Percentiles rank a stretch among this genome's conserved stretches.
Evolutionary conservation across 2,329 filamentous ascomycete species (phyloP).

Genomic region (Lizonia empirigonia): DNA sequence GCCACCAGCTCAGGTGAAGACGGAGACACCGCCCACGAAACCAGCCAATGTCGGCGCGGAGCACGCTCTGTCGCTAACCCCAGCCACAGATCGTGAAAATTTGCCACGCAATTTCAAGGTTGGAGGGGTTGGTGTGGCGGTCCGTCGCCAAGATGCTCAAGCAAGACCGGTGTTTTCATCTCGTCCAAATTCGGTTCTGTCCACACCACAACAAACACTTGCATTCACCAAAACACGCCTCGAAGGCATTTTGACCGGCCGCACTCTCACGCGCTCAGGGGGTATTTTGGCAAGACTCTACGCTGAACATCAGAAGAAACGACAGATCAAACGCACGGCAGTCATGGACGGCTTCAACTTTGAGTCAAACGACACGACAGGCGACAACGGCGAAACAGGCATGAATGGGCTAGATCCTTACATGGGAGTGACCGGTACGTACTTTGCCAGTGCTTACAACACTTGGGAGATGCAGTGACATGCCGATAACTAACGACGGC

Average conservation of each 20-base stretch:
- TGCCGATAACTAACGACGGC: neutral
- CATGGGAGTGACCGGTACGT: neutral
- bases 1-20: neutral
- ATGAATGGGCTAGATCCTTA: neutral
- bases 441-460: neutral
- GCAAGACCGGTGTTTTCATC: constrained; percentile 13
- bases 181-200: constrained; percentile 16
- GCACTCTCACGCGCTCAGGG: neutral
- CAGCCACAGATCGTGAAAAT: constrained; percentile 2
- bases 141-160: neutral
- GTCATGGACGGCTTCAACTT: constrained; percentile 1
- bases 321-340: neutral
- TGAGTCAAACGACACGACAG: neutral
- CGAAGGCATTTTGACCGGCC: neutral
- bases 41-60: neutral
- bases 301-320: neutral
- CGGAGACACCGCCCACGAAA: neutral
- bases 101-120: constrained; percentile 9
- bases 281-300: neutral
- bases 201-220: constrained; percentile 12
- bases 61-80: neutral
- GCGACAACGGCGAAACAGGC: neutral
- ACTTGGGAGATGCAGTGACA: neutral
- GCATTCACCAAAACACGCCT: neutral
- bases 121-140: neutral